phyloP scores from a whole-genome alignment of 1,139 yeast species.

The Zygotorulaspora mrakii region DNA sequence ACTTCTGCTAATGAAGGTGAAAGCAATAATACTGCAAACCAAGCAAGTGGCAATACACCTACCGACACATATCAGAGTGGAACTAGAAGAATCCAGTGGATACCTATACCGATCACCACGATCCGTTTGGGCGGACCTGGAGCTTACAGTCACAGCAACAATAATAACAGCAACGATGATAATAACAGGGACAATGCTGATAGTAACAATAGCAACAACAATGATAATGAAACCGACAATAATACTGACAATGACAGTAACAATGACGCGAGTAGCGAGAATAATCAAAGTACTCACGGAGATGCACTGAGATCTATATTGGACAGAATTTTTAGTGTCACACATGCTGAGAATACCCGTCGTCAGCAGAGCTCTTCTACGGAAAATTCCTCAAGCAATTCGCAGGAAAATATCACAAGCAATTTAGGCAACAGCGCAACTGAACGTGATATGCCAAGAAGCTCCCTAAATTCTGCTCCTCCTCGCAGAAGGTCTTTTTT shows the following conservation, averaged over 20 bases:
- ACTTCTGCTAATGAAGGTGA: constrained; percentile 2
- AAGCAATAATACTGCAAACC: background rate
- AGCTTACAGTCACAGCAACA: no score
- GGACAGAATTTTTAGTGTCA: constrained; percentile 20
- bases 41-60: no score
- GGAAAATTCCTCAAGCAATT: background rate
- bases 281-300: constrained; percentile 9
- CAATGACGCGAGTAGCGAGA: constrained; percentile 3
- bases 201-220: no score
- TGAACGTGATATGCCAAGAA: background rate
- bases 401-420: constrained; percentile 2
- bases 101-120: constrained; percentile 20
- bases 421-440: constrained; percentile 4
- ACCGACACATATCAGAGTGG: no score
- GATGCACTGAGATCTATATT: constrained; percentile 19
- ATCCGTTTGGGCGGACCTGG: constrained; percentile 9
- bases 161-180: no score
- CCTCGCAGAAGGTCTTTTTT: constrained; percentile 16
- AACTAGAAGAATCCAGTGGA: constrained; percentile 20
- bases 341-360: constrained; percentile 5
- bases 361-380: constrained; percentile 1
- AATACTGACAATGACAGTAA: no score
- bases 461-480: background rate
- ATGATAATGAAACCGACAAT: no score
- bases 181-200: no score